phyloP scores from a whole-genome alignment of 2,329 filamentous ascomycete genomes.

The Trichothecium roseum region DNA sequence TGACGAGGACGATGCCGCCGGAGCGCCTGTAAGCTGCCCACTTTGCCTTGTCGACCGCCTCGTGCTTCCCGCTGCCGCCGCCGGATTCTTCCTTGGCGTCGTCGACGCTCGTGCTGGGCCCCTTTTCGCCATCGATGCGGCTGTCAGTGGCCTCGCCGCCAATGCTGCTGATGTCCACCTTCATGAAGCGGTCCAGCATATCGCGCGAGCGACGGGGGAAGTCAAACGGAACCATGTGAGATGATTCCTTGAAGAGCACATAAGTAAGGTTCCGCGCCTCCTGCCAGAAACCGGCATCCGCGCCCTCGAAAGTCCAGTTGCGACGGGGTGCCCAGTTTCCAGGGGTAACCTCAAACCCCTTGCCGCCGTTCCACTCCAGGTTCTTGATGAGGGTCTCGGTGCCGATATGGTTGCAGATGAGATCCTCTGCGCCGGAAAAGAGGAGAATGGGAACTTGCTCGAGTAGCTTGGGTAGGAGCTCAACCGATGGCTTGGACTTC shows the following conservation, averaged over 20 bases:
- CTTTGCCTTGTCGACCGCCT: slow-evolving; percentile 65
- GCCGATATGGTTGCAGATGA: slow-evolving; percentile 95
- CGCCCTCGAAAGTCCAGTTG: slow-evolving; percentile 88
- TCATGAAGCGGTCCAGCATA: slow-evolving; percentile 96
- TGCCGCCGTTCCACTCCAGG: slow-evolving; percentile 84
- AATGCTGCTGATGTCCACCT: slow-evolving; percentile 81
- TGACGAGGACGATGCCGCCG: slow-evolving; percentile 73
- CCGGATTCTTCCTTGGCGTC: slow-evolving; percentile 39
- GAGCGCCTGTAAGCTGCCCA: slow-evolving; percentile 85
- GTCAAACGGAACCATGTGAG: slow-evolving; percentile 98
- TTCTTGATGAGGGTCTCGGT: slow-evolving; percentile 86
- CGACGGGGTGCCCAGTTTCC: slow-evolving; percentile 86
- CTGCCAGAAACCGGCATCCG: slow-evolving; percentile 85
- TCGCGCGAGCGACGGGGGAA: slow-evolving; percentile 77
- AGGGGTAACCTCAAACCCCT: slow-evolving; percentile 78
- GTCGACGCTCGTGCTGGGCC: slow-evolving; percentile 65
- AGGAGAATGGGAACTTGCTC: slow-evolving; percentile 69
- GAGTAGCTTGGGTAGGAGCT: slow-evolving; percentile 68
- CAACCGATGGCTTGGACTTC: slow-evolving; percentile 63
- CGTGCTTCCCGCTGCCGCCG: too few species aligned
- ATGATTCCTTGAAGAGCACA: slow-evolving; percentile 87
- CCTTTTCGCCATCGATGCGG: slow-evolving; percentile 75
- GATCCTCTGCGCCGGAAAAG: slow-evolving; percentile 86
- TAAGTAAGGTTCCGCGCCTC: slow-evolving; percentile 92
- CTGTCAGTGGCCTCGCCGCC: slow-evolving; percentile 72